Evolutionary conservation across 345 rosid species (phyloP).

Genomic region (Hirschfeldia incana): DNA sequence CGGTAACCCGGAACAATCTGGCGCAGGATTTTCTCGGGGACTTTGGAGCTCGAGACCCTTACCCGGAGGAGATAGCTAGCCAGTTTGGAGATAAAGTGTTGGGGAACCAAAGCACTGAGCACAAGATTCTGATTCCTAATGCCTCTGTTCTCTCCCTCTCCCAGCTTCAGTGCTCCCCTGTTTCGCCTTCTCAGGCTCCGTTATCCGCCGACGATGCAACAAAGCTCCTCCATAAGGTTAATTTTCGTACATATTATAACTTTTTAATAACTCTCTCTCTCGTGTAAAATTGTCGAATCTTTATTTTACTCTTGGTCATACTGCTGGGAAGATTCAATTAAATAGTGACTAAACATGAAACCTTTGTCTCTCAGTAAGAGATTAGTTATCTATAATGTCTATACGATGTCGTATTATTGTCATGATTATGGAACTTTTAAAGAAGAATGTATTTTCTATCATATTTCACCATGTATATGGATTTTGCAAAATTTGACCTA

Average conservation of each 20-base stretch:
- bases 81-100: constrained; percentile 78
- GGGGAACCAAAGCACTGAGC: constrained; percentile 68
- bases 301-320: neutral
- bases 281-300: neutral
- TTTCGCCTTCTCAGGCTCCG: constrained; percentile 67
- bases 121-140: constrained; percentile 81
- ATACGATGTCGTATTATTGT: neutral
- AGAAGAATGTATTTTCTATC: neutral
- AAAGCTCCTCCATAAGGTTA: constrained; percentile 69
- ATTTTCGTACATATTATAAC: neutral
- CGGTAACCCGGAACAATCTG: constrained; percentile 19
- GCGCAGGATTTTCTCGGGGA: constrained; percentile 40
- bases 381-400: neutral
- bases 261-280: neutral
- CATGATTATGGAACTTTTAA: neutral
- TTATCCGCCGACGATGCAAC: constrained; percentile 61
- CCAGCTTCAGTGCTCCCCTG: constrained; percentile 57
- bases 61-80: constrained; percentile 70
- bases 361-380: neutral
- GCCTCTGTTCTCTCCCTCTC: constrained; percentile 75
- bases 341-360: neutral
- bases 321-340: neutral
- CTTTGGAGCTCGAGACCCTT: constrained; percentile 39
- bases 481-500: no score
- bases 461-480: neutral